A percentile compares a stretch with the other conserved stretches of the same genome.
Evolutionary conservation across 768 basidiomycete species (phyloP).

Genomic region (Rhodocollybia butyracea): DNA sequence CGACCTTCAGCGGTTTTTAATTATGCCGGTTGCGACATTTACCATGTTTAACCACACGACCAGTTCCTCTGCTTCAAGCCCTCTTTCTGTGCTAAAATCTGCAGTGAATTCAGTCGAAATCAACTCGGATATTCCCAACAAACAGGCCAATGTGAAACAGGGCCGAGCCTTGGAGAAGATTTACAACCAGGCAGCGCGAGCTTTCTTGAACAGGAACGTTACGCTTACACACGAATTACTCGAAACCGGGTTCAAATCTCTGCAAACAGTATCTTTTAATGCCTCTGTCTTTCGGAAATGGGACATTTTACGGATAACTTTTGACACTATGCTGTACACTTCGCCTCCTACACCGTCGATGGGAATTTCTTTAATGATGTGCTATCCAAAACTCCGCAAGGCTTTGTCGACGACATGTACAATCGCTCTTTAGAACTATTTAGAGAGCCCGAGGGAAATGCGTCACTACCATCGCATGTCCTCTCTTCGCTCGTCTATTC

Average conservation of each 20-base stretch:
- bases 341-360: conserved; percentile 31
- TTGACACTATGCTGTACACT: conserved; percentile 71
- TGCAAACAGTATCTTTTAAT: conserved; percentile 36
- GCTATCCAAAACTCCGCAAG: conserved; percentile 55
- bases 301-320: conserved; percentile 83
- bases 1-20: neutral
- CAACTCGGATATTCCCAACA: neutral
- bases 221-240: conserved; percentile 63
- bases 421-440: conserved; percentile 67
- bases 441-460: conserved; percentile 36
- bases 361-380: conserved; percentile 43
- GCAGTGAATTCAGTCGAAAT: neutral
- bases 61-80: neutral
- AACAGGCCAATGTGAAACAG: neutral
- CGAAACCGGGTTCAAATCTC: conserved; percentile 61
- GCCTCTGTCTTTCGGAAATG: conserved; percentile 57
- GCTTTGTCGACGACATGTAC: conserved; percentile 54
- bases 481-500: conserved; percentile 68
- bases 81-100: neutral
- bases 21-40: conserved; percentile 2
- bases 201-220: conserved; percentile 75
- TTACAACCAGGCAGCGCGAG: conserved; percentile 73
- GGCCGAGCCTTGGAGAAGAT: conserved; percentile 52
- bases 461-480: conserved; percentile 63
- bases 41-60: neutral